phyloP scores from a whole-genome alignment of 805 yeast species.

The Alloascoidea africana region DNA sequence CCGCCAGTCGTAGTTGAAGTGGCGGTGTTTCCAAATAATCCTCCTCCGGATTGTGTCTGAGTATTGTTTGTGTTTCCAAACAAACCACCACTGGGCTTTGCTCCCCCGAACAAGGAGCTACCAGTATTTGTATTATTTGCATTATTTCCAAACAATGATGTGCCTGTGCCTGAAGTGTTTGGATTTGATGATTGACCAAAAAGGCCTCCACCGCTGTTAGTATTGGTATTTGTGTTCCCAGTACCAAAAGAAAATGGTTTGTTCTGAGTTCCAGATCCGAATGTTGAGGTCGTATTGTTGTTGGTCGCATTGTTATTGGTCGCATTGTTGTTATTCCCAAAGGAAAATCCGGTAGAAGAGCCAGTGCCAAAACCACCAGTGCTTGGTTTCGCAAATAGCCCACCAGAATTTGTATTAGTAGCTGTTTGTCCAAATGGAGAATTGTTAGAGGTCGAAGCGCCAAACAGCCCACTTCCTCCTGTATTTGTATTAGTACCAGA shows the following conservation, averaged over 20 bases:
- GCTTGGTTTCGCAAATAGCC: slow-evolving; percentile 14
- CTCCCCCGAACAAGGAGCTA: too few relatives aligned
- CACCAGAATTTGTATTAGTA: slow-evolving; percentile 12
- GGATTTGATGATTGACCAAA: background rate
- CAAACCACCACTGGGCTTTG: too few relatives aligned
- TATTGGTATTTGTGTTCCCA: background rate
- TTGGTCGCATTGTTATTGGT: slow-evolving; percentile 13
- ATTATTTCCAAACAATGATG: background rate
- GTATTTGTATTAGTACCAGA: slow-evolving; percentile 25
- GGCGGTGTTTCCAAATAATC: slow-evolving; percentile 14
- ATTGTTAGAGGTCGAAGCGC: slow-evolving; percentile 7
- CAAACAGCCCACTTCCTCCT: too few relatives aligned
- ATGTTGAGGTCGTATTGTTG: slow-evolving; percentile 9
- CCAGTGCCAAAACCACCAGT: too few relatives aligned
- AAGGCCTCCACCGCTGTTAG: background rate
- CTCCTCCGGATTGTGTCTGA: too few relatives aligned
- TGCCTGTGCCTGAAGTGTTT: background rate
- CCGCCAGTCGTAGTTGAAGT: slow-evolving; percentile 15
- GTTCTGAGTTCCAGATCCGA: too few relatives aligned
- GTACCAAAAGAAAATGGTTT: too few relatives aligned
- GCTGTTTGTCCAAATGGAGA: slow-evolving; percentile 13
- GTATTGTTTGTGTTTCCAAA: background rate
- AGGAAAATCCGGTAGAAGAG: too few relatives aligned
- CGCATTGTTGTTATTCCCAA: too few relatives aligned
- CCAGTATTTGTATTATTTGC: background rate